Percentiles rank a stretch among this genome's conserved stretches.
Conservation (phyloP, 352 stramenopile species). For the Phytophthora ohioensis region DNA sequence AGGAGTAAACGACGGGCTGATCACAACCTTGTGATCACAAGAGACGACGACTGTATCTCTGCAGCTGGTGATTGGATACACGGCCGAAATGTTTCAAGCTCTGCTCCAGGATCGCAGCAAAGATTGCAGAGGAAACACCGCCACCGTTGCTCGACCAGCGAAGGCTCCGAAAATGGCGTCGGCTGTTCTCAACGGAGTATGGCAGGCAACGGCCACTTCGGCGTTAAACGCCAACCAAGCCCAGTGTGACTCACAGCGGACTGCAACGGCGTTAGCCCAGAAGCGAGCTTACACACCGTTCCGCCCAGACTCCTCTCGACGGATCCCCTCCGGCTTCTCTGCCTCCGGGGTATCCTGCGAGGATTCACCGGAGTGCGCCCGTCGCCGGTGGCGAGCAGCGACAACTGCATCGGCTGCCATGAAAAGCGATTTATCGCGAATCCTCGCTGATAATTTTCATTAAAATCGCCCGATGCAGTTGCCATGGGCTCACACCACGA, state of each 20-base stretch:
- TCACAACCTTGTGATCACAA: not conserved
- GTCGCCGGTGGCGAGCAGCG: conserved; percentile 7
- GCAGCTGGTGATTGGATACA: conserved; percentile 33
- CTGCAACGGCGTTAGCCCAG: conserved; percentile 2
- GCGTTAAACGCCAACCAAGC: conserved; percentile 9
- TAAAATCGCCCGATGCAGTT: conserved; percentile 2
- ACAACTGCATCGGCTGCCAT: not conserved
- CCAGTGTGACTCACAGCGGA: not conserved
- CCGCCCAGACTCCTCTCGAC: conserved; percentile 15
- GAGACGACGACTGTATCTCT: conserved; percentile 21
- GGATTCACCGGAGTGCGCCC: conserved; percentile 17
- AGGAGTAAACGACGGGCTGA: not conserved
- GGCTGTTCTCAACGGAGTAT: not conserved
- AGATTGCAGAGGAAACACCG: not conserved
- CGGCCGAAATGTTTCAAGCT: not conserved
- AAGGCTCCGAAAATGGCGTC: conserved; percentile 3
- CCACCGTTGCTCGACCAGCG: not conserved
- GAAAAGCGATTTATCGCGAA: not conserved
- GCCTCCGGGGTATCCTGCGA: conserved; percentile 21
- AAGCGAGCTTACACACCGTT: not conserved
- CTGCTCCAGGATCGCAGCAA: not conserved
- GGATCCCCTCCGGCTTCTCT: conserved; percentile 36
- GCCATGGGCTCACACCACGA: not conserved
- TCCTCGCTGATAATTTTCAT: conserved; percentile 6
- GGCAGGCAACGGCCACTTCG: conserved; percentile 1